Base-by-base conservation (phyloP, 345 rosid genomes). In the Rhodamnia argentea region DNA sequence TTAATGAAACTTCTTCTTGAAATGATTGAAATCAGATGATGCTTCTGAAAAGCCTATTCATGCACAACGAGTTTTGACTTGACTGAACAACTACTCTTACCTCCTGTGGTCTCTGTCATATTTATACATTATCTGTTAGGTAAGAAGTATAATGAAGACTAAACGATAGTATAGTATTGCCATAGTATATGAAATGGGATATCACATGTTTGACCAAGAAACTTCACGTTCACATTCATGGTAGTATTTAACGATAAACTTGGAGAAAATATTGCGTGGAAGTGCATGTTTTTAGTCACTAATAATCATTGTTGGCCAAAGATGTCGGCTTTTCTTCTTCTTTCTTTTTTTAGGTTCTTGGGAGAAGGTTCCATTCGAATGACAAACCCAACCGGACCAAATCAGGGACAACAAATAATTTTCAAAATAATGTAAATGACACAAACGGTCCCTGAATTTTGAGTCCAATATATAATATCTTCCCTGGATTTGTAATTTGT, bases 401-500 rank as follows among this genome's bases (percentile, higher is more conserved):
- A 9, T 0, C 1, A 11, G 37, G 78, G 78, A 70, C 78, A 16
- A 22, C 47, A 47, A 10, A 37, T 37, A 70, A 37, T 70, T 3
- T 37, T 9, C 47, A 70, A 70, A 37, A 70, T 70, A 37, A 18
- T 64, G 13, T 32, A 10, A 70, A 37, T 37, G 4, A 37, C 5
- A 29, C 4, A 37, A 18, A 70, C 6, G 0, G 6, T 20, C 13
- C 13, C 16, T 11, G 18, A 32, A 70, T 70, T 70, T 70, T 70
- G 2, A 12, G 13, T 37, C 2, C 6, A 70, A 37, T n/a, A 0
- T 37, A 18, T 1, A 18, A 5, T 70, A 13, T 18, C 24, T 0
- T 64, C 3, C 9, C 0, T 18, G 0, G 0, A 18, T 0, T 37
- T 70, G 3, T 70, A 70, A 37, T 70, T 32, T 70, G 0, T 37